Conservation (phyloP, 768 basidiomycete genomes). For the Thelephora aurantiotincta region DNA sequence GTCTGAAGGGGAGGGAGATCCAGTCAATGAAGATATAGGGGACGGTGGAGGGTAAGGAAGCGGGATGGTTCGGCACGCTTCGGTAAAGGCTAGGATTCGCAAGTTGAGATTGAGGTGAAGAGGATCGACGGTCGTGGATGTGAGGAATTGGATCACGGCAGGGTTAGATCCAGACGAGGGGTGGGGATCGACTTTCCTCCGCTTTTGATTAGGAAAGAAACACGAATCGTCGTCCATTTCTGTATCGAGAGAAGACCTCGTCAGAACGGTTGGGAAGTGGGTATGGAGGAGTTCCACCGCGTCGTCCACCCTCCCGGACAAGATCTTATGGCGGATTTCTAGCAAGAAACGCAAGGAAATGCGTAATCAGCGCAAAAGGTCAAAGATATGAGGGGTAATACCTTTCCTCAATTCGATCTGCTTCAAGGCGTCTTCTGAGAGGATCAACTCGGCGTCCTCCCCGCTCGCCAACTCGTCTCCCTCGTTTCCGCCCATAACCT, state of each 20-base stretch:
- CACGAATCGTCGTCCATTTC: not conserved
- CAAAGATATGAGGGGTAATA: slow-evolving; percentile 14
- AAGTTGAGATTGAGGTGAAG: slow-evolving; percentile 71
- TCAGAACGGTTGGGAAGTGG: slow-evolving; percentile 66
- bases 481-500: slow-evolving; percentile 24
- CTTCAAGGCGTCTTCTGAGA: slow-evolving; percentile 26
- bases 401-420: slow-evolving; percentile 41
- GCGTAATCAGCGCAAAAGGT: not conserved
- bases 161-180: slow-evolving; percentile 12
- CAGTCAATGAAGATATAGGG: not conserved
- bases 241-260: slow-evolving; percentile 8
- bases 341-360: not conserved
- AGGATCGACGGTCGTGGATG: slow-evolving; percentile 57
- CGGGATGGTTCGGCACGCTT: slow-evolving; percentile 64
- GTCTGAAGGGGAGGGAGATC: slow-evolving; percentile 6
- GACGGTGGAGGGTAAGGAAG: slow-evolving; percentile 27
- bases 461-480: slow-evolving; percentile 9
- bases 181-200: not conserved
- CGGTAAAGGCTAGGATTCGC: slow-evolving; percentile 77
- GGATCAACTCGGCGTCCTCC: slow-evolving; percentile 7
- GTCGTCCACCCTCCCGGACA: slow-evolving; percentile 62
- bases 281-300: slow-evolving; percentile 52
- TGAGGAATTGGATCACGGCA: slow-evolving; percentile 30
- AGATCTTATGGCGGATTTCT: slow-evolving; percentile 62
- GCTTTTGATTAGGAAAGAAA: not conserved